Conservation (phyloP, 1,139 yeast species). For the Eremothecium coryli region DNA sequence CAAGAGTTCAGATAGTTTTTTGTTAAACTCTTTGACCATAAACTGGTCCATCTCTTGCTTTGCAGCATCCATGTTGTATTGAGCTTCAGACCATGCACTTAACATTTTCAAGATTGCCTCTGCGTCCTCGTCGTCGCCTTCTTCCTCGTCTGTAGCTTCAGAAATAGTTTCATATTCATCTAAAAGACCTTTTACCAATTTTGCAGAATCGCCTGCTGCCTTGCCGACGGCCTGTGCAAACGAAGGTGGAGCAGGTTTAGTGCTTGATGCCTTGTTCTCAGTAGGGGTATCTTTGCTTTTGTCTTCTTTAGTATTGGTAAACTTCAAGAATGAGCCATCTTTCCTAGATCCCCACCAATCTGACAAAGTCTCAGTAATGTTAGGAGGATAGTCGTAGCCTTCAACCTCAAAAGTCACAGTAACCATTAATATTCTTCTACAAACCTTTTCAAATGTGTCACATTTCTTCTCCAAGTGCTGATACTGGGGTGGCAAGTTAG, state of each 20-base stretch:
- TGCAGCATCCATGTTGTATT: slow-evolving; percentile 40
- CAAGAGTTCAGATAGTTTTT: slow-evolving; percentile 42
- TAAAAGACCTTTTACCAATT: slow-evolving; percentile 23
- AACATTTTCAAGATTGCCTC: slow-evolving; percentile 20
- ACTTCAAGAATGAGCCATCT: slow-evolving; percentile 17
- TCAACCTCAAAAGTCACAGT: slow-evolving; percentile 52
- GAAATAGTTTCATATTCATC: slow-evolving; percentile 18
- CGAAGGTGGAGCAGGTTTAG: slow-evolving; percentile 35
- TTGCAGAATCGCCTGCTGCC: slow-evolving; percentile 35
- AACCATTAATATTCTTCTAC: slow-evolving; percentile 49
- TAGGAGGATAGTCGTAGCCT: slow-evolving; percentile 69
- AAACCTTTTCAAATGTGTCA: slow-evolving; percentile 51
- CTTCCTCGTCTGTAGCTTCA: slow-evolving; percentile 29
- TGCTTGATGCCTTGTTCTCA: slow-evolving; percentile 5
- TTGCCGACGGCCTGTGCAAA: slow-evolving; percentile 43
- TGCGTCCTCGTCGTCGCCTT: slow-evolving; percentile 28
- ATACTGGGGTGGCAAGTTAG: slow-evolving; percentile 69
- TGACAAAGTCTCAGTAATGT: slow-evolving; percentile 46
- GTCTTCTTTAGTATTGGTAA: slow-evolving; percentile 10
- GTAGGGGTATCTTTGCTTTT: slow-evolving; percentile 3
- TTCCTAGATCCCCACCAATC: slow-evolving; percentile 43
- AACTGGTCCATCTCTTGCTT: slow-evolving; percentile 49
- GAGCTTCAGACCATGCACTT: slow-evolving; percentile 41
- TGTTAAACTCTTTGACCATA: slow-evolving; percentile 49
- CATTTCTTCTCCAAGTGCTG: slow-evolving; percentile 55